Conservation (phyloP, 202 grass and related monocot species). For the Setaria viridis region DNA sequence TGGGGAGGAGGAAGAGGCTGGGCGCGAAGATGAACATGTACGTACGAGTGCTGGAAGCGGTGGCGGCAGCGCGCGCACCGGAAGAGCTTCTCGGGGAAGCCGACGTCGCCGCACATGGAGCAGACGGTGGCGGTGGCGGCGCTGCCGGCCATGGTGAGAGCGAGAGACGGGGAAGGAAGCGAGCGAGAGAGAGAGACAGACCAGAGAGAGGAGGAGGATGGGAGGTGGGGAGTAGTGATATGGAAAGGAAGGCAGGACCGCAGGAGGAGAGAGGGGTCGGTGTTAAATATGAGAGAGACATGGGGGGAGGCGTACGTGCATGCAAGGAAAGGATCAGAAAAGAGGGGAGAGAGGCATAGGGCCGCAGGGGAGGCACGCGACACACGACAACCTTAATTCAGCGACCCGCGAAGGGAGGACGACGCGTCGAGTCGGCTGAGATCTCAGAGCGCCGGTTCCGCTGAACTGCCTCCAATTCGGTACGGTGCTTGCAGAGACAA, state of each 20-base stretch:
- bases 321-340: slow-evolving; percentile 1
- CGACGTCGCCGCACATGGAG: slow-evolving; percentile 96
- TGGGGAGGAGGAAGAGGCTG: neutral
- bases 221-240: slow-evolving; percentile 14
- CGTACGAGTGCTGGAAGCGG: slow-evolving; percentile 95
- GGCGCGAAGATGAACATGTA: neutral
- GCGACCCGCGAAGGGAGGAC: neutral
- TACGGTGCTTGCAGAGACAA: neutral
- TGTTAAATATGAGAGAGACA: slow-evolving; percentile 46
- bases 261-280: slow-evolving; percentile 1
- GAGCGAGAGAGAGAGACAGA: neutral
- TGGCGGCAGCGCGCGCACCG: slow-evolving; percentile 71
- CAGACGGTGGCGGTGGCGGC: slow-evolving; percentile 64
- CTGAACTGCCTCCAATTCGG: neutral
- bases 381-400: slow-evolving; percentile 42
- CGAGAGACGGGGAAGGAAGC: neutral
- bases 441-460: neutral
- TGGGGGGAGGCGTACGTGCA: slow-evolving; percentile 33
- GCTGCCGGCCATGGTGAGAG: slow-evolving; percentile 36
- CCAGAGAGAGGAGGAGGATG: neutral
- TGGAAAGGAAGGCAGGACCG: neutral
- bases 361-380: slow-evolving; percentile 25
- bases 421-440: neutral
- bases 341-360: neutral
- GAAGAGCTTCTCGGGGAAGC: slow-evolving; percentile 98